phyloP scores from a whole-genome alignment of 2,329 filamentous ascomycete species.

The Lasiodiplodia sp. region DNA sequence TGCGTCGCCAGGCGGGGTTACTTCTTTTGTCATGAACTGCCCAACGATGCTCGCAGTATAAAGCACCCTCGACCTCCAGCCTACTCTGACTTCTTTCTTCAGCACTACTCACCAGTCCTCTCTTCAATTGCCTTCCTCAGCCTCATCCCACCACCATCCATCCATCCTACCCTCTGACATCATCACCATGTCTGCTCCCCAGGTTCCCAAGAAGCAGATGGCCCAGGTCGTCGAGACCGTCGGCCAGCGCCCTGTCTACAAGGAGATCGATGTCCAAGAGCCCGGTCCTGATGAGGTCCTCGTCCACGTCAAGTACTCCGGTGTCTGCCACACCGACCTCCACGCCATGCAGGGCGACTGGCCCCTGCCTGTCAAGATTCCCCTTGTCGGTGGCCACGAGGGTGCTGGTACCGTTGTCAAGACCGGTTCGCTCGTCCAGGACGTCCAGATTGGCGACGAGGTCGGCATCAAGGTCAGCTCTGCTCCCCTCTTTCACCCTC shows the following conservation, averaged over 20 bases:
- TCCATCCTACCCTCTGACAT: background rate
- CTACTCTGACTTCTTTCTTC: background rate
- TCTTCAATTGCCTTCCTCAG: constrained; percentile 4
- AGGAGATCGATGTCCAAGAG: constrained; percentile 80
- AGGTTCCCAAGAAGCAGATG: constrained; percentile 85
- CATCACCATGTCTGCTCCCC: constrained; percentile 50
- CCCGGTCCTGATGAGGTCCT: constrained; percentile 91
- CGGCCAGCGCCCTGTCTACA: constrained; percentile 74
- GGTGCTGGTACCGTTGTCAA: constrained; percentile 85
- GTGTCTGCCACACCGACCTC: constrained; percentile 89
- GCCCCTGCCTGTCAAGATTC: constrained; percentile 82
- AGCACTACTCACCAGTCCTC: constrained; percentile 14
- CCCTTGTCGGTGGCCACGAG: constrained; percentile 81
- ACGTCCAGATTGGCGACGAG: constrained; percentile 82
- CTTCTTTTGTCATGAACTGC: constrained; percentile 8
- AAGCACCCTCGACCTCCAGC: constrained; percentile 16
- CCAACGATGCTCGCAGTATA: constrained; percentile 21
- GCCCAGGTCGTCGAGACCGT: constrained; percentile 88
- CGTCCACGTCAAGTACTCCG: constrained; percentile 87
- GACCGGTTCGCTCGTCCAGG: constrained; percentile 76
- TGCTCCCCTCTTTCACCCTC: background rate
- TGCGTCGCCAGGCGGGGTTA: constrained; percentile 18
- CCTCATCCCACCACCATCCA: background rate
- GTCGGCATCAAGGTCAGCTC: constrained; percentile 73
- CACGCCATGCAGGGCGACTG: constrained; percentile 88